Conservation (phyloP, 1,284 basidiomycete genomes). For the Cryptococcus neoformans region DNA sequence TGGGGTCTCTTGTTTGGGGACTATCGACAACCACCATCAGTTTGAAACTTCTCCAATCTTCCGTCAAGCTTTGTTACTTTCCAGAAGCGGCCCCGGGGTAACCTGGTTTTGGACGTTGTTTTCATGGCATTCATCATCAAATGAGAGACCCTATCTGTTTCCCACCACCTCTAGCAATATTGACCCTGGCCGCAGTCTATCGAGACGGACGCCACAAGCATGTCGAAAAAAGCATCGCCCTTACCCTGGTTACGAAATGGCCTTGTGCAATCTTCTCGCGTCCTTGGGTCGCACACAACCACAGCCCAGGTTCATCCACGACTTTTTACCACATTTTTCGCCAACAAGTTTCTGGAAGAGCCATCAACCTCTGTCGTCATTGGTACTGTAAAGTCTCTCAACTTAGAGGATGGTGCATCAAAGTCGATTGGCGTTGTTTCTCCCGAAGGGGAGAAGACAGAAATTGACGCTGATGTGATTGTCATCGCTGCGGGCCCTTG, state of each 20-base stretch:
- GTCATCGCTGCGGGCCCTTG: conserved; percentile 82
- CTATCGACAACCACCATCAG: no score
- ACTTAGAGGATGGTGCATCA: conserved; percentile 54
- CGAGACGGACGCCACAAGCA: conserved; percentile 40
- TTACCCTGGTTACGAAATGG: conserved; percentile 42
- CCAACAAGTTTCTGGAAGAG: conserved; percentile 50
- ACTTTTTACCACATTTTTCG: conserved; percentile 70
- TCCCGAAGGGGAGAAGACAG: conserved; percentile 31
- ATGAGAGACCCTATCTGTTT: no score
- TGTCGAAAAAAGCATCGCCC: conserved; percentile 23
- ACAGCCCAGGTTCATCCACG: conserved; percentile 47
- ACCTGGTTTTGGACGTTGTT: no score
- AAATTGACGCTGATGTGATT: conserved; percentile 53
- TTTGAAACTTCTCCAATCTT: no score
- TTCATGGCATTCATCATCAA: no score
- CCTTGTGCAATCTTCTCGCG: conserved; percentile 33
- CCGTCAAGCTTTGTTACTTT: not conserved
- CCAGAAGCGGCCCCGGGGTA: not conserved
- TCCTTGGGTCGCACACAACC: conserved; percentile 36
- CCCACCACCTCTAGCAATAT: no score
- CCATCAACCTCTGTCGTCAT: conserved; percentile 33
- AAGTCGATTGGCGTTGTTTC: conserved; percentile 15
- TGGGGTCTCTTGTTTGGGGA: not conserved
- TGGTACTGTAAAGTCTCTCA: conserved; percentile 16
- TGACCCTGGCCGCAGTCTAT: conserved; percentile 25